A percentile compares a stretch with the other conserved stretches of the same genome.
These are phyloP conservation scores for Schizosaccharomyces versatilis DNA, from an alignment of 1,139 yeast species.

Conservation along the genomic window DNA sequence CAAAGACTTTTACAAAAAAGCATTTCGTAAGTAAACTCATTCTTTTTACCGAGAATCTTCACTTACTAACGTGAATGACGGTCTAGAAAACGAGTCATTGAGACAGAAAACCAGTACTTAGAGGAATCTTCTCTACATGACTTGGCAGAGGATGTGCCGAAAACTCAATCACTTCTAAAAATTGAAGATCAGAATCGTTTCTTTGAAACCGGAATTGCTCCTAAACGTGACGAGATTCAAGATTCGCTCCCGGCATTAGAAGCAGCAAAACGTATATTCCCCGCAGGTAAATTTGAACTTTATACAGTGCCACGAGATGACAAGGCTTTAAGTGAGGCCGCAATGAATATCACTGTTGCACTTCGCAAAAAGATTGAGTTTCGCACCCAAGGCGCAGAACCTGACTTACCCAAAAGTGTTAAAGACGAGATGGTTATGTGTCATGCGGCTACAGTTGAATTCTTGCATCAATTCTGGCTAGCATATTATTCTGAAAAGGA, in stretches of 20 bases:
- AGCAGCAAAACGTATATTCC: background rate
- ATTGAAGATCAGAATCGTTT: conserved; percentile 7
- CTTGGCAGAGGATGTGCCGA: conserved; percentile 5
- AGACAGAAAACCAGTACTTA: conserved; percentile 21
- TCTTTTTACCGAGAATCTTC: conserved; percentile 17
- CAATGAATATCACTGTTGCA: conserved; percentile 1
- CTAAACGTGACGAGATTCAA: background rate
- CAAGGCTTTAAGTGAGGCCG: background rate
- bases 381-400: conserved; percentile 3
- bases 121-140: conserved; percentile 8
- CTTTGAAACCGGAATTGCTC: conserved; percentile 1
- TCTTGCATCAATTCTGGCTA: conserved; percentile 47
- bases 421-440: conserved; percentile 8
- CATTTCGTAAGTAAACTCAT: conserved; percentile 22
- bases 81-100: conserved; percentile 17
- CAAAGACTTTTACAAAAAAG: conserved; percentile 44
- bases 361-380: conserved; percentile 3
- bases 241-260: background rate
- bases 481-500: conserved; percentile 39
- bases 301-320: background rate
- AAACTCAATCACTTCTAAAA: conserved; percentile 6
- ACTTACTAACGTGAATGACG: conserved; percentile 13
- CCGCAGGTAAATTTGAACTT: background rate
- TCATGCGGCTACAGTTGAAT: conserved; percentile 50
- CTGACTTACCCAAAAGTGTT: conserved; percentile 3